These are phyloP conservation scores for Pichia sporocuriosa DNA, from an alignment of 805 yeast species.

Conservation along the genomic window DNA sequence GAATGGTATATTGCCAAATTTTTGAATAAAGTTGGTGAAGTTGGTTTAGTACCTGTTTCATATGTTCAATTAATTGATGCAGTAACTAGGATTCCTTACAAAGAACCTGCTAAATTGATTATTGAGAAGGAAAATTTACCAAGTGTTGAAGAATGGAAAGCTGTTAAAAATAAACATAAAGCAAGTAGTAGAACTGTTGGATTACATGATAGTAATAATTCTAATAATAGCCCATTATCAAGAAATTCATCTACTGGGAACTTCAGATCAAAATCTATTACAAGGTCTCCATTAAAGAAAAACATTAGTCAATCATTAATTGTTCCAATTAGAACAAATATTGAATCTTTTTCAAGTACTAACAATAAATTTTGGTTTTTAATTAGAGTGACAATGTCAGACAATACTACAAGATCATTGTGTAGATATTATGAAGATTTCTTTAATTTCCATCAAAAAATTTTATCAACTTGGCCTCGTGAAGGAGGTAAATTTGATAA, in stretches of 20 bases:
- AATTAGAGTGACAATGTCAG: constrained; percentile 56
- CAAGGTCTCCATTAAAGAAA: constrained; percentile 1
- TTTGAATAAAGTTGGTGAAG: constrained; percentile 90
- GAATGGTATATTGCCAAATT: constrained; percentile 99
- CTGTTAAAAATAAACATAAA: constrained; percentile 81
- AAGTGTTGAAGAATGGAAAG: constrained; percentile 93
- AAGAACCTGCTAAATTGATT: constrained; percentile 37
- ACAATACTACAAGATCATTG: constrained; percentile 63
- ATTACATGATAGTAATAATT: neutral
- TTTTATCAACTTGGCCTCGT: constrained; percentile 77
- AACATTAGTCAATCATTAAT: constrained; percentile 10
- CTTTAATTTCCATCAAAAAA: constrained; percentile 81
- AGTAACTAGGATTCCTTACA: constrained; percentile 54
- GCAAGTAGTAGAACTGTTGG: constrained; percentile 60
- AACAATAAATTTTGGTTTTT: constrained; percentile 88
- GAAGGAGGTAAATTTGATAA: constrained; percentile 82
- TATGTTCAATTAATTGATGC: constrained; percentile 84
- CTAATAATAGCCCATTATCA: constrained; percentile 2
- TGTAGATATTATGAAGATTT: constrained; percentile 94
- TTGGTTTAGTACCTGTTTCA: constrained; percentile 90
- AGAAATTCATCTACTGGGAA: constrained; percentile 13
- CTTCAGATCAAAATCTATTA: constrained; percentile 1
- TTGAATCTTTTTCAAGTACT: constrained; percentile 72
- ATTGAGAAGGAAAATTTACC: constrained; percentile 71
- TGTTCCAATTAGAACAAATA: constrained; percentile 55